Base-by-base conservation (phyloP, 805 yeast genomes). In the Ogataea nonfermentans region DNA sequence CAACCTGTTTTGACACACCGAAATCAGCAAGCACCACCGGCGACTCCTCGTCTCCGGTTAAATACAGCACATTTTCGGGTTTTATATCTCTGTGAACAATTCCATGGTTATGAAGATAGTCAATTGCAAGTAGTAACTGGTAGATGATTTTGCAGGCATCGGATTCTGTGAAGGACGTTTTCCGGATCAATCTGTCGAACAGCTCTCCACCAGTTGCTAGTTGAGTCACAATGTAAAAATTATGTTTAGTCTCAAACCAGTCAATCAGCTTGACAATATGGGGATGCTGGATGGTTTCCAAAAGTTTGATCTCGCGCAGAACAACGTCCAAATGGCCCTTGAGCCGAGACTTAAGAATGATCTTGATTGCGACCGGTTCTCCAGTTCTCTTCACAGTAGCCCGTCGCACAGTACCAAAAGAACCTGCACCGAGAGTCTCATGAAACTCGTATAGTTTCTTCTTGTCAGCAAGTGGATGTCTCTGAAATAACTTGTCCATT, bases 131-230 rank as follows among this genome's bases (percentile, higher is more conserved):
- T 32, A 89, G 63, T 51, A 90, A 73, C 56, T 91, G 95, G 27
- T 73, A 70, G 10, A 90, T 68, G 34, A 89, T 81, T 40, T 69
- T 65, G 9, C 85, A 81, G 1, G 97, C 98, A 59, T 90, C 96
- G 46, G 71, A 71, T 61, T 91, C 99, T 4, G 96, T 86, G 63
- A 88, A 91, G 40, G 81, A 74, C 10, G 97, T 96, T 53, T 80
- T 70, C 34, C 78, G 68, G 28, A 89, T 74, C 47, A 91, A 88
- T 38, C 97, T 68, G 47, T 90, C 96, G 57, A 91, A 91, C 42
- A 91, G 67, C 62, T 91, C 99, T 35, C 99, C 99, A 22, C 99
- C 99, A 2, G 89, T 83, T 16, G 97, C 97, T 56, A 91, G 69
- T 61, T 91, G 96, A 2, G 97, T 91, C 13, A 88, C 96, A 43